Conservation (phyloP, 768 basidiomycete species). For the Tricholoma matsutake region DNA sequence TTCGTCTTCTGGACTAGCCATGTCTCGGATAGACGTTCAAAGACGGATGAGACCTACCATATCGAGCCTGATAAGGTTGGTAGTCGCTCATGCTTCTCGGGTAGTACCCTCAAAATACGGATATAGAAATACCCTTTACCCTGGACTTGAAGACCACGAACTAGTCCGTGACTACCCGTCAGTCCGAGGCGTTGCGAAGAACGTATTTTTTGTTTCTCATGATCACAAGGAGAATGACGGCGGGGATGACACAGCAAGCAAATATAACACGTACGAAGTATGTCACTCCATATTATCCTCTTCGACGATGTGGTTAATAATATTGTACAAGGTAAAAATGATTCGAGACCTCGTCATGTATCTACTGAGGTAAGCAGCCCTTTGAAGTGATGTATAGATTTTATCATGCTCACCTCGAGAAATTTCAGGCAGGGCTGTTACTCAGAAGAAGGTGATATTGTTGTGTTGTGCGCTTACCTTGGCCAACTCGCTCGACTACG, state of each 20-base stretch:
- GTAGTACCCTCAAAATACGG: too few species aligned
- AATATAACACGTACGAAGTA: slow-evolving; percentile 69
- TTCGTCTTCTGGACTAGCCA: slow-evolving; percentile 49
- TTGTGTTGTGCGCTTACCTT: slow-evolving; percentile 45
- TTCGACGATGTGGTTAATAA: not conserved
- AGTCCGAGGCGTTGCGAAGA: slow-evolving; percentile 60
- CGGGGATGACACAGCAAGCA: slow-evolving; percentile 60
- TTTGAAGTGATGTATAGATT: not conserved
- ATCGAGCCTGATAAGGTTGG: slow-evolving; percentile 55
- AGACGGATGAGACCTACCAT: slow-evolving; percentile 74
- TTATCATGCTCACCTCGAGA: too few species aligned
- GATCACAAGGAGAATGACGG: slow-evolving; percentile 56
- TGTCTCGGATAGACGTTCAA: slow-evolving; percentile 72
- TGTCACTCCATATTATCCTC: slow-evolving; percentile 1
- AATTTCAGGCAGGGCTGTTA: slow-evolving; percentile 45
- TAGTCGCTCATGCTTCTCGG: too few species aligned
- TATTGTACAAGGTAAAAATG: too few species aligned
- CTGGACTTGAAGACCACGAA: slow-evolving; percentile 53
- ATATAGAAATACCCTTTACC: slow-evolving; percentile 62
- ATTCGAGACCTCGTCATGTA: slow-evolving; percentile 43
- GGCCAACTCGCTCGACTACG: slow-evolving; percentile 42
- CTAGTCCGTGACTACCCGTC: slow-evolving; percentile 47
- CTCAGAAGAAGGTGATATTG: slow-evolving; percentile 45
- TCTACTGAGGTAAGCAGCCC: slow-evolving; percentile 31
- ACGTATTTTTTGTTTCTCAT: slow-evolving; percentile 70